phyloP scores from a whole-genome alignment of 192 early-diverging fungal species.

The Kappamyces sp. region DNA sequence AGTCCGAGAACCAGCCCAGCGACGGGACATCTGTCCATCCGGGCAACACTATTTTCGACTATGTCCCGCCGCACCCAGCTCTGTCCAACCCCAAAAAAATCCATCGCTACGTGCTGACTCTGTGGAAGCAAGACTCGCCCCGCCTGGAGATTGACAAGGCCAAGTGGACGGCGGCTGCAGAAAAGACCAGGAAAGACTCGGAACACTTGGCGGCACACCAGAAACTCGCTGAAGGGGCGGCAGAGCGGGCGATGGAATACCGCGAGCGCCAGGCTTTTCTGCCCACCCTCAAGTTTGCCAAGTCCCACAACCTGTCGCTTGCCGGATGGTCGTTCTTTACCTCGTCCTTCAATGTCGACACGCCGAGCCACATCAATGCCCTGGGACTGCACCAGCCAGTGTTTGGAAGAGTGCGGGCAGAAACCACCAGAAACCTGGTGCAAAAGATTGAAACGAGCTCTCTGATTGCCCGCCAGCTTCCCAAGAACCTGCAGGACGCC shows the following conservation, averaged over 20 bases:
- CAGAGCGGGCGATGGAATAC: conserved; percentile 24
- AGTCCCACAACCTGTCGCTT: conserved; percentile 25
- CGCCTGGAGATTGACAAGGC: conserved; percentile 24
- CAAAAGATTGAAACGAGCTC: conserved; percentile 22
- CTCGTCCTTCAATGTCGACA: conserved; percentile 37
- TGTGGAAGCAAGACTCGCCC: conserved; percentile 27
- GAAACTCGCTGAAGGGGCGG: conserved; percentile 14
- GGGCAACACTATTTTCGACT: conserved; percentile 43
- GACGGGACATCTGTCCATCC: conserved; percentile 7
- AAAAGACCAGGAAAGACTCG: neutral
- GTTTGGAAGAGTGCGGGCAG: conserved; percentile 23
- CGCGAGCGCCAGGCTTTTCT: conserved; percentile 28
- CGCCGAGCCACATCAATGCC: conserved; percentile 30
- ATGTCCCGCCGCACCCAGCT: conserved; percentile 48
- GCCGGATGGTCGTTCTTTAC: conserved; percentile 43
- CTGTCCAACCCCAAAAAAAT: conserved; percentile 37
- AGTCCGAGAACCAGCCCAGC: neutral
- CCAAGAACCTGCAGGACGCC: conserved; percentile 23
- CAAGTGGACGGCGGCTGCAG: conserved; percentile 6
- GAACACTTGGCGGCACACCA: conserved; percentile 7
- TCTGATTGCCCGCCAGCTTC: conserved; percentile 16
- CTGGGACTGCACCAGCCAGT: conserved; percentile 51
- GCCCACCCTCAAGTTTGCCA: conserved; percentile 33
- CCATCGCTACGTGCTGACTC: conserved; percentile 39
- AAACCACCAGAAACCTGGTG: conserved; percentile 16